Evolutionary conservation across 2,329 filamentous ascomycete genomes (phyloP), one percentile per base, ranked within the genome.

Genomic region (Didymella glomerata): DNA sequence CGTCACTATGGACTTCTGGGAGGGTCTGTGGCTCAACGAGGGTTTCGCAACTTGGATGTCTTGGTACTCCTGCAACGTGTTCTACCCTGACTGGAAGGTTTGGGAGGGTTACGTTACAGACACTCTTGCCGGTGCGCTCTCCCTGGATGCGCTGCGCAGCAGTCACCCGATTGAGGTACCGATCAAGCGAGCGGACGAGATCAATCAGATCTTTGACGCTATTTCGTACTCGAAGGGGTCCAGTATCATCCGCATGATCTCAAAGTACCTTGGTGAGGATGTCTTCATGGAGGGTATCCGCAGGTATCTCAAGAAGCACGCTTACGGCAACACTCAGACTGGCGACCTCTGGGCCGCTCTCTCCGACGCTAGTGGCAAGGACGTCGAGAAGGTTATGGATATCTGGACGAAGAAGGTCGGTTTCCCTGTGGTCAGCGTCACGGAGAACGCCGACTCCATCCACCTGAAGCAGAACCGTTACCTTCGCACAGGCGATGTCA

Each of bases 1-100:
- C 52, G 94, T 97, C 27, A 97, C 94, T 52, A 97, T 97, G 93
- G 93, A 97, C 77, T 97, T 96, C 84, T 98, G 94, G 94, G 93
- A 97, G 78, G 94, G 93, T 54, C 82, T 98, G 8, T 98, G 94
- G 94, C 86, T 98, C 53, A 98, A 98, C 77, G 92, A 96, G 77
- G 92, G 92, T 34, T 96, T 96, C 70, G 92, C 92, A 30, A 96
- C 92, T 38, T 92, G 91, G 88, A 93, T 95, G 91, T 93, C 91
- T 61, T 90, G 92, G 92, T 95, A 95, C 80, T 93, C 91, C 42
- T 96, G 92, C 84, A 94, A 98, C 77, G 86, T 86, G 57, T 97
- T 98, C 83, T 98, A 93, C 79, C 94, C 94, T 9, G 94, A 98
- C 78, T 98, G 94, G 94, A 96, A 96, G 79, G 92, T 98, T 14